Conservation (phyloP, 371 early-diverging fungal species). For the Mortierella sp. region DNA sequence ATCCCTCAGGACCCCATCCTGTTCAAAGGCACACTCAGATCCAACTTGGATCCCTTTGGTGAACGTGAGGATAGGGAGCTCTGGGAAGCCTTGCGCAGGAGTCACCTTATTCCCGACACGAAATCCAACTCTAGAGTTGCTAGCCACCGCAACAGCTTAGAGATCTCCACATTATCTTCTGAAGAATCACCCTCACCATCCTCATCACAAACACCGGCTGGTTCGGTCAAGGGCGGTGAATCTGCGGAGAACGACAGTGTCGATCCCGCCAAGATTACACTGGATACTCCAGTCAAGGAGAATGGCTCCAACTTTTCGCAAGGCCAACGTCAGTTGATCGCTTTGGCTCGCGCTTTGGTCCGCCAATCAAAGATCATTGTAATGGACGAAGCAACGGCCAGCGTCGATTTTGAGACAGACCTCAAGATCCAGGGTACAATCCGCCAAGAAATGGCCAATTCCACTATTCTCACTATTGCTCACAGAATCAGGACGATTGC, state of each 20-base stretch:
- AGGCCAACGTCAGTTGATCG: conserved; percentile 88
- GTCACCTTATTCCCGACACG: conserved; percentile 58
- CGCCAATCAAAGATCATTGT: conserved; percentile 74
- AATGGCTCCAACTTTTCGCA: conserved; percentile 82
- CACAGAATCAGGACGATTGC: conserved; percentile 84
- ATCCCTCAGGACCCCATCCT: conserved; percentile 83
- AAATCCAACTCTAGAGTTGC: conserved; percentile 16
- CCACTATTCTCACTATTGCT: conserved; percentile 76
- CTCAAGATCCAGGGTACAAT: conserved; percentile 77
- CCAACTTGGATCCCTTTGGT: conserved; percentile 77
- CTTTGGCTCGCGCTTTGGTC: conserved; percentile 84
- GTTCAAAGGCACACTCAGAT: conserved; percentile 75
- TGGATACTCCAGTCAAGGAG: conserved; percentile 72
- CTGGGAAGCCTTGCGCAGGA: conserved; percentile 73
- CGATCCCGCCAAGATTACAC: conserved; percentile 46
- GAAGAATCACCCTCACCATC: conserved; percentile 1
- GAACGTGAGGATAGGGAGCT: conserved; percentile 71
- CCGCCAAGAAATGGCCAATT: conserved; percentile 68
- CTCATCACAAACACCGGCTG: conserved; percentile 17
- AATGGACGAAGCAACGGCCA: conserved; percentile 90
- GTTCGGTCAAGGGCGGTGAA: conserved; percentile 21
- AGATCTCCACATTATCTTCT: not conserved
- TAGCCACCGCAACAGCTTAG: conserved; percentile 36
- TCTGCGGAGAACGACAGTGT: conserved; percentile 25
- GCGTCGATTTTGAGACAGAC: conserved; percentile 78